Base-by-base conservation (phyloP, 257 asterid species). In the Solanum bulbocastanum region DNA sequence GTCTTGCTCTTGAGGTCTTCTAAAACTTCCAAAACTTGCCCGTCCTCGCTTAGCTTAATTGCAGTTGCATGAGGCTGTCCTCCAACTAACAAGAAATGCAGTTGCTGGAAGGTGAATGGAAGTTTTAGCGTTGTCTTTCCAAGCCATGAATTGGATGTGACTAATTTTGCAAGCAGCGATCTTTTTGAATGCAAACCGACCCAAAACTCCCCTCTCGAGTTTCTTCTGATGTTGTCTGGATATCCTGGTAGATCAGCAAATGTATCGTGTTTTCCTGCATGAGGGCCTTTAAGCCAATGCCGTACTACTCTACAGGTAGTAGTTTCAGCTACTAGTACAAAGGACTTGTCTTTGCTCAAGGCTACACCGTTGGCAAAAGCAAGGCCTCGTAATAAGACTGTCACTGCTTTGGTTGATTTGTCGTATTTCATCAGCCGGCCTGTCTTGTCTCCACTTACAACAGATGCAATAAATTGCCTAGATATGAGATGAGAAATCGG, bases 191-290 rank as follows among this genome's bases (percentile, higher is more conserved):
- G 96, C 89, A 95, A 88, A 20, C 93, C 98, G 1, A 95, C 96
- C 98, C 98, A 94, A 76, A 91, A 95, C 3, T 94, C 94, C 12
- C 97, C 96, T 30, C 89, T 92, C 1, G 92, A 81, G 84, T 93
- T 94, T 87, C 93, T 89, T 87, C 95, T 93, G 14, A 95, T 89
- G 89, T 95, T 94, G 94, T 95, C 97, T 1, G 95, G 95, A 87
- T 88, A 93, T 83, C 98, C 96, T 18, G 94, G 92, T 1, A 95
- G 86, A 83, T 92, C 92, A 16, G 91, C 92, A 73, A 95, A 92
- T 5, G 85, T 78, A 0, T 91, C 93, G 18, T 89, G 89, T 46
- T 86, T 90, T 33, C 96, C 95, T 25, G 94, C 93, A 56, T 91
- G 87, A 5, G 94, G 94, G 74, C 96, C 96, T 68, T 87, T 72